These are phyloP conservation scores for Penicillium sp. DNA, from an alignment of 2,329 filamentous ascomycete species.

Conservation along the genomic window DNA sequence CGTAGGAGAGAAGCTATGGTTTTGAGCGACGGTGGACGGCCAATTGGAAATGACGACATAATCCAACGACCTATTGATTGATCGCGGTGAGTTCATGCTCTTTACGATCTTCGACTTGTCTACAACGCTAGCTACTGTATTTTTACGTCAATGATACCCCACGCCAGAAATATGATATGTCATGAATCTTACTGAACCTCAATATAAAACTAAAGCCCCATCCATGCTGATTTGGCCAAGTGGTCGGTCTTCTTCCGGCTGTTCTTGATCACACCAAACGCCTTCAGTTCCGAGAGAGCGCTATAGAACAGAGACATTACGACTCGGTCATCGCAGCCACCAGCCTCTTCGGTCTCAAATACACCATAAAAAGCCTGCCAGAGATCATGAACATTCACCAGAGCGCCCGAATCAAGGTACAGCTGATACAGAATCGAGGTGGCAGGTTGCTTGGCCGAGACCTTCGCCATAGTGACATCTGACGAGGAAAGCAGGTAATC, in stretches of 20 bases:
- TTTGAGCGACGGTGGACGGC: conserved; percentile 77
- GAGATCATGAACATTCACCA: conserved; percentile 61
- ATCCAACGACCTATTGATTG: conserved; percentile 57
- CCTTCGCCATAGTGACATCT: conserved; percentile 24
- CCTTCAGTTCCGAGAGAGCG: conserved; percentile 77
- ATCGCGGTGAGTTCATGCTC: background rate
- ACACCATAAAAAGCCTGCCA: conserved; percentile 61
- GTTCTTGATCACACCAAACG: conserved; percentile 81
- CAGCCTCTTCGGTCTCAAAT: conserved; percentile 36
- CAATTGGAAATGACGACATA: conserved; percentile 72
- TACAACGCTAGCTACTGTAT: conserved; percentile 6
- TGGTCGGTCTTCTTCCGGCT: conserved; percentile 93
- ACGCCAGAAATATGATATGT: conserved; percentile 14
- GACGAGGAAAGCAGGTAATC: conserved; percentile 59
- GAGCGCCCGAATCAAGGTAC: conserved; percentile 59
- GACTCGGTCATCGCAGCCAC: conserved; percentile 32
- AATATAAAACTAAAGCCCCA: conserved; percentile 51
- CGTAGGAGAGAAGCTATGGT: conserved; percentile 86
- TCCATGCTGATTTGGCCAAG: conserved; percentile 77
- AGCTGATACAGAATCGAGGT: conserved; percentile 61
- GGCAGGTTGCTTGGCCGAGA: conserved; percentile 55
- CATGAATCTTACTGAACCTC: conserved; percentile 3
- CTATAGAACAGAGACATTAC: conserved; percentile 76
- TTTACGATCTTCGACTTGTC: background rate
- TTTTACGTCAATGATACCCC: conserved; percentile 33